phyloP scores from a whole-genome alignment of 176 grass and related monocot genomes.

The Oryza coarctata region DNA sequence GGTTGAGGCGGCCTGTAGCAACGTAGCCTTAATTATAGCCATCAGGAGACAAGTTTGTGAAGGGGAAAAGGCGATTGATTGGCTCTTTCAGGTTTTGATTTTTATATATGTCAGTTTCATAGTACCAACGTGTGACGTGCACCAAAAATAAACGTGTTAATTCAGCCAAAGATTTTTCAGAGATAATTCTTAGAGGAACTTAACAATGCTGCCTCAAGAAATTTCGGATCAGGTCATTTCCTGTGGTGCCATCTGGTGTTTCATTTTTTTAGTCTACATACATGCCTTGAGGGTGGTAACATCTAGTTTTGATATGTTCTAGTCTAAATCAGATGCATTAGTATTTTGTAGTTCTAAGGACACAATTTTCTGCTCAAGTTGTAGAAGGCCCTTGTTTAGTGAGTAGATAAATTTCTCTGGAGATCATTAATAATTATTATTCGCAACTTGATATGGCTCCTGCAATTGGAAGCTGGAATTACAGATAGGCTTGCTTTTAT shows the following conservation, averaged over 20 bases:
- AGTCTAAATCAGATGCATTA: too few species aligned
- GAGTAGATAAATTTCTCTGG: not conserved
- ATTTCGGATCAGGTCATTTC: not conserved
- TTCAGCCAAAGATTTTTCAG: not conserved
- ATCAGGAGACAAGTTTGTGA: not conserved
- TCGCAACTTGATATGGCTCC: not conserved
- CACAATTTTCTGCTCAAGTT: not conserved
- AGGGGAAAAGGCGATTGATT: not conserved
- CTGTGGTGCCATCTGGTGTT: not conserved
- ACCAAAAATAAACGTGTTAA: not conserved
- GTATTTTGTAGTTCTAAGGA: not conserved
- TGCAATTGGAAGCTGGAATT: not conserved
- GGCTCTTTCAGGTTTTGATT: not conserved
- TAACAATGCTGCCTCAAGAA: not conserved
- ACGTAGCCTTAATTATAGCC: not conserved
- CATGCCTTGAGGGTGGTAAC: too few species aligned
- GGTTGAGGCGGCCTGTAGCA: not conserved
- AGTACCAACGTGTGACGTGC: not conserved
- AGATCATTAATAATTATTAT: not conserved
- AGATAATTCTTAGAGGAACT: not conserved
- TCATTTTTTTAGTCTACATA: not conserved
- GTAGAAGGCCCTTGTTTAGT: not conserved
- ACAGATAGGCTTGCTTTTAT: not conserved
- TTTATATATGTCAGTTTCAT: not conserved
- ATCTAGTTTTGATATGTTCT: too few species aligned